Conservation (phyloP, 176 grass and related monocot genomes). For the Juncus effusus region DNA sequence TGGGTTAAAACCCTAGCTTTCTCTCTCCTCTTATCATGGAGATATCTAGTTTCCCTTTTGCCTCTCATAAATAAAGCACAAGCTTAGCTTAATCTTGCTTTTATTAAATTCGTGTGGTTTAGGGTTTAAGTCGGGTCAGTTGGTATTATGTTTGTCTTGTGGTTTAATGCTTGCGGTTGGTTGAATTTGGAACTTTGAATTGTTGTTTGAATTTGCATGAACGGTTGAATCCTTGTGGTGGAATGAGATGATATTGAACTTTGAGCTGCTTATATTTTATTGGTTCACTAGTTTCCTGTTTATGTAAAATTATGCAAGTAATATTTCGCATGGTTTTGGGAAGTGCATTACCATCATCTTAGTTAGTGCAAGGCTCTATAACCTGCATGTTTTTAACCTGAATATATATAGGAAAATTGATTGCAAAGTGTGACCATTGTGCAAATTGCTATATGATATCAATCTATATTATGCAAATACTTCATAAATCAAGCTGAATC, state of each 20-base stretch:
- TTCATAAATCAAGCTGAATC: too few species aligned
- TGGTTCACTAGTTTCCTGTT: too few species aligned
- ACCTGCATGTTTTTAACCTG: too few species aligned
- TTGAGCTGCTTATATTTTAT: too few species aligned
- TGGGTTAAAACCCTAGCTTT: slow-evolving; percentile 43
- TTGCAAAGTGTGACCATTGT: too few species aligned
- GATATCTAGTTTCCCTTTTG: not conserved
- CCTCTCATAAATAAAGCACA: slow-evolving; percentile 23
- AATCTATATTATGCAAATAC: too few species aligned
- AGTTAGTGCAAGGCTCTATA: too few species aligned
- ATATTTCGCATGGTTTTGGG: too few species aligned
- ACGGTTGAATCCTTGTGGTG: slow-evolving; percentile 11
- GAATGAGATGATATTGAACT: slow-evolving; percentile 5
- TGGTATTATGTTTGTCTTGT: slow-evolving; percentile 8
- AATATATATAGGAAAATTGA: too few species aligned
- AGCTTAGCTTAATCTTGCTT: not conserved
- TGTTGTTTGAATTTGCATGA: slow-evolving; percentile 23
- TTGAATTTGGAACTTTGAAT: slow-evolving; percentile 24
- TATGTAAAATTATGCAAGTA: too few species aligned
- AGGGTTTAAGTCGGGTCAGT: slow-evolving; percentile 3
- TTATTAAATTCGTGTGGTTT: not conserved
- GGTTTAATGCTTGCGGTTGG: not conserved
- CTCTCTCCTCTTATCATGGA: not conserved
- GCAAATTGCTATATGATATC: too few species aligned
- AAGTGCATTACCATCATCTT: too few species aligned